Evolutionary conservation across 2,329 filamentous ascomycete species (phyloP).

Genomic region (Aureobasidium vineae): DNA sequence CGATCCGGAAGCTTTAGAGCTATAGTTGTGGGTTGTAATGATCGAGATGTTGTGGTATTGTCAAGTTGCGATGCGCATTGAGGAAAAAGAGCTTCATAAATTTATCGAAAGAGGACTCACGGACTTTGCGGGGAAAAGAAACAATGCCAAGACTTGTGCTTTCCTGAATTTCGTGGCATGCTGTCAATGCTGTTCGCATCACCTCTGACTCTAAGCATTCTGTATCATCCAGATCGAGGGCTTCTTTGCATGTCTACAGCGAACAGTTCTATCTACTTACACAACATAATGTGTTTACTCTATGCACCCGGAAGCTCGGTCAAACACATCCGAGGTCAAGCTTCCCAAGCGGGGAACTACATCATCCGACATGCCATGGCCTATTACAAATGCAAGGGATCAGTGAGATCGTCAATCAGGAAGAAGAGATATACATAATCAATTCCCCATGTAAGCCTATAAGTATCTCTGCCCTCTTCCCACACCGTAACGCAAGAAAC

Average conservation of each 20-base stretch:
- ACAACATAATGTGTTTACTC: no score
- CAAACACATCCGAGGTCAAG: slow-evolving; percentile 8
- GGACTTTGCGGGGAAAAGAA: slow-evolving; percentile 16
- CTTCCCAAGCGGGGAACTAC: slow-evolving; percentile 19
- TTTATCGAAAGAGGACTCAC: not conserved
- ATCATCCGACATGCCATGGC: slow-evolving; percentile 11
- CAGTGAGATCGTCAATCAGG: not conserved
- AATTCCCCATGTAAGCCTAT: not conserved
- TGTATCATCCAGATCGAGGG: no score
- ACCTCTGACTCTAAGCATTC: not conserved
- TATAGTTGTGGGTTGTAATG: not conserved
- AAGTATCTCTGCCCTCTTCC: not conserved
- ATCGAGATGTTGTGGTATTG: not conserved
- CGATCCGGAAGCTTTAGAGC: not conserved
- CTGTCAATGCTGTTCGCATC: not conserved
- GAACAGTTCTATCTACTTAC: no score
- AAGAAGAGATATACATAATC: no score
- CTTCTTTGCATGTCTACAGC: no score
- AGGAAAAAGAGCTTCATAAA: slow-evolving; percentile 5
- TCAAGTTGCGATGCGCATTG: not conserved
- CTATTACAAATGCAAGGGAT: slow-evolving; percentile 13
- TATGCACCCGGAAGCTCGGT: not conserved
- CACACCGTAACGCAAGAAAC: not conserved
- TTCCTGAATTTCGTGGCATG: not conserved
- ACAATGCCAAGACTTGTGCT: not conserved